These are phyloP conservation scores for Scenedesmus sp. DNA, from an alignment of 163 green algal species.

Conservation along the genomic window DNA sequence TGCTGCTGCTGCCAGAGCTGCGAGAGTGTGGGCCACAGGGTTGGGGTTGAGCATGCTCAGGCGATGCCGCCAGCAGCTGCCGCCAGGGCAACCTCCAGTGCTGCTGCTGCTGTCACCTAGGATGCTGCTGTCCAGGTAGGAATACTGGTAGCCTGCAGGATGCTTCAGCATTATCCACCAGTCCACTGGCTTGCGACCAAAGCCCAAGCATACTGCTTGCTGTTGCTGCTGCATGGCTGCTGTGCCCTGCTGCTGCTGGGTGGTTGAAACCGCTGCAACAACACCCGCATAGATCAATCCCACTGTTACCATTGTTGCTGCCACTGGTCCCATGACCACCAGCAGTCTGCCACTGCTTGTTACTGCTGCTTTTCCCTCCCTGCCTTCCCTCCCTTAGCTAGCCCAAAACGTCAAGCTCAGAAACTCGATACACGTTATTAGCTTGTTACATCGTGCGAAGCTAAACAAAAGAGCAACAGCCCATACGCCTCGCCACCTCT, in stretches of 20 bases:
- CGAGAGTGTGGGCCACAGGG: constrained; percentile 44
- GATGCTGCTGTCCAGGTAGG: constrained; percentile 39
- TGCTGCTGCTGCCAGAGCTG: constrained; percentile 15
- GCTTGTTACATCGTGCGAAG: constrained; percentile 19
- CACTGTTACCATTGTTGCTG: background rate
- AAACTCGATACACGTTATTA: background rate
- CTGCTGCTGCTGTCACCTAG: background rate
- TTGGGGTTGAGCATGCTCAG: constrained; percentile 48
- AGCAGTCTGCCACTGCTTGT: background rate
- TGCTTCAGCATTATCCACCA: constrained; percentile 56
- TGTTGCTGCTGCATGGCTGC: constrained; percentile 5
- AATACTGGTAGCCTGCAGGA: constrained; percentile 36
- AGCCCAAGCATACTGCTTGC: constrained; percentile 18
- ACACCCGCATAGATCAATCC: background rate
- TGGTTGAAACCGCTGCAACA: background rate
- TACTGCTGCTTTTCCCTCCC: background rate
- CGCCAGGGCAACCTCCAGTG: background rate
- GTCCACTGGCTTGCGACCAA: constrained; percentile 12
- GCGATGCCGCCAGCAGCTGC: constrained; percentile 40
- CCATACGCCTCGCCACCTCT: constrained; percentile 15
- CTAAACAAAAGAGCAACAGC: constrained; percentile 1
- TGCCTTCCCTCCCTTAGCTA: background rate
- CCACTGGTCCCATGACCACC: background rate
- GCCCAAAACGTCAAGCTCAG: background rate
- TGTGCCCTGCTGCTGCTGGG: background rate